These are phyloP conservation scores for Fallopia convolvulus DNA, from an alignment of 148 eudicot genomes.

Conservation along the genomic window DNA sequence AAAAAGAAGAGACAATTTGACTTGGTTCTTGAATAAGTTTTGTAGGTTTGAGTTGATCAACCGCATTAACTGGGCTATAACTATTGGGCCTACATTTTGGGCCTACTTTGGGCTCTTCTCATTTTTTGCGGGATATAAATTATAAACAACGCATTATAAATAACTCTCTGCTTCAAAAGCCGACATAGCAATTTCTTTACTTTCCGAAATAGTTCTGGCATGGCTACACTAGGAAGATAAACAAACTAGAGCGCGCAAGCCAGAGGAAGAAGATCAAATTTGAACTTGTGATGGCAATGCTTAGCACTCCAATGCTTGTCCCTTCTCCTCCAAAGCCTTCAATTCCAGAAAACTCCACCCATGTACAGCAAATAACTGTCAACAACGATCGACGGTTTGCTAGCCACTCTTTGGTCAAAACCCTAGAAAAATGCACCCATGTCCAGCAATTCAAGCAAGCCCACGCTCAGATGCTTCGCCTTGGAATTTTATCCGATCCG, in stretches of 20 bases:
- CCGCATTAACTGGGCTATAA: too few relatives aligned
- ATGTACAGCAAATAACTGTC: constrained; percentile 13
- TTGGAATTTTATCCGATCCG: constrained; percentile 36
- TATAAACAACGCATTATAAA: too few relatives aligned
- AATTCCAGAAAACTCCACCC: not conserved
- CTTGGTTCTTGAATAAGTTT: too few relatives aligned
- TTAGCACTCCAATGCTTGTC: not conserved
- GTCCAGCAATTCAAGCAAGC: constrained; percentile 33
- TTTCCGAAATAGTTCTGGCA: too few relatives aligned
- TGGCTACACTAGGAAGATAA: not conserved
- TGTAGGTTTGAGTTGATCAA: too few relatives aligned
- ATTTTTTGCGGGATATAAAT: too few relatives aligned
- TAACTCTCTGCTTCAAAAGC: too few relatives aligned
- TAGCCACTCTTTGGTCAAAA: constrained; percentile 20
- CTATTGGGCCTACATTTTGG: too few relatives aligned
- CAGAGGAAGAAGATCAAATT: not conserved
- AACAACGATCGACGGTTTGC: constrained; percentile 28
- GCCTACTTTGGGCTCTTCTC: not conserved
- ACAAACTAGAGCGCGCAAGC: not conserved
- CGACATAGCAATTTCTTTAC: too few relatives aligned
- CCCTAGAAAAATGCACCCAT: constrained; percentile 26
- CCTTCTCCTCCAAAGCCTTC: not conserved
- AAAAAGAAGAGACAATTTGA: too few relatives aligned
- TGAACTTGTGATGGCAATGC: not conserved
- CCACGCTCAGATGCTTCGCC: constrained; percentile 43